Evolutionary conservation across 2,329 filamentous ascomycete species (phyloP).

Genomic region (Trichoderma sp.): DNA sequence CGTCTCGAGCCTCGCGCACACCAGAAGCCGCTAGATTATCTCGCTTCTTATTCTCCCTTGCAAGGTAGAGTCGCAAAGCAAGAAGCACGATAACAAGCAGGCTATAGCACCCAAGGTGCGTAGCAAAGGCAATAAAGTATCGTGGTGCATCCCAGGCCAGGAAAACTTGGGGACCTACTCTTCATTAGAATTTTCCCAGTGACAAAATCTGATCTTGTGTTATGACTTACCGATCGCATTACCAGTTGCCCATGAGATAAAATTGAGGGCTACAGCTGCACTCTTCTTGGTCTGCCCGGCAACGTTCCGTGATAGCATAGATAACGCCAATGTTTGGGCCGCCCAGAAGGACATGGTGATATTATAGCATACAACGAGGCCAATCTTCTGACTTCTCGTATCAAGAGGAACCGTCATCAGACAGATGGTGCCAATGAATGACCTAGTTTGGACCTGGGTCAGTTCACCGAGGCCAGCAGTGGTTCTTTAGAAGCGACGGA

Average conservation of each 20-base stretch:
- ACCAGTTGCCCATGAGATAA: constrained; percentile 11
- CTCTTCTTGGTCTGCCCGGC: constrained; percentile 21
- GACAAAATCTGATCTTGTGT: background rate
- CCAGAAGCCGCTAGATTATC: constrained; percentile 7
- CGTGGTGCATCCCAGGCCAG: constrained; percentile 17
- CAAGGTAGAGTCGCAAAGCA: background rate
- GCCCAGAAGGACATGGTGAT: constrained; percentile 24
- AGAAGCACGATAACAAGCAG: constrained; percentile 7
- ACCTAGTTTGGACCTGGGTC: background rate
- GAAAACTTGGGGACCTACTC: constrained; percentile 15
- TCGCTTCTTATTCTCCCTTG: constrained; percentile 1
- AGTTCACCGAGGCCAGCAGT: no score
- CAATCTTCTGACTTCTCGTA: constrained; percentile 12
- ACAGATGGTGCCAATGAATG: constrained; percentile 19
- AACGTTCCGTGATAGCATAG: constrained; percentile 13
- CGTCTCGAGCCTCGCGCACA: constrained; percentile 3
- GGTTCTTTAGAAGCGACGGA: background rate
- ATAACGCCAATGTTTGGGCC: constrained; percentile 11
- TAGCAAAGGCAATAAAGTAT: constrained; percentile 19
- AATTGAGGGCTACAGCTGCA: constrained; percentile 16
- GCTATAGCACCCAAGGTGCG: constrained; percentile 17
- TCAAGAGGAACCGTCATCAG: constrained; percentile 18
- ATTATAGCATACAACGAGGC: constrained; percentile 20
- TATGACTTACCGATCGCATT: constrained; percentile 9
- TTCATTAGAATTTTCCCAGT: background rate